phyloP scores from a whole-genome alignment of 106 monocot genomes.

The Phalaenopsis aphrodite region DNA sequence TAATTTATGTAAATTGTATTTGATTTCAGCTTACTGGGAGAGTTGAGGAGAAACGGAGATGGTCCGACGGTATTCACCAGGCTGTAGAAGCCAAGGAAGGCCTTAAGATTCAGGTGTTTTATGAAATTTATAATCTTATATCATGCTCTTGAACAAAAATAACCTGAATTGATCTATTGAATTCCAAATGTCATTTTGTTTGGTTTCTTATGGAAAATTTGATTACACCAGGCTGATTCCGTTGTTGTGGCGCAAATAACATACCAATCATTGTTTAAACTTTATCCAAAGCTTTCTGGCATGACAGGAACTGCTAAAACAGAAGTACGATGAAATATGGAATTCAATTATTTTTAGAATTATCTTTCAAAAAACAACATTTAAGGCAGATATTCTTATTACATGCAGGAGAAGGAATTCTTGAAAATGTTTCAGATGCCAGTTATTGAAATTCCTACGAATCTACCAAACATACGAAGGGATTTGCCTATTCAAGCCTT shows the following conservation, averaged over 20 bases:
- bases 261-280: slow-evolving; percentile 95
- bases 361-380: not conserved
- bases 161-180: not conserved
- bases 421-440: slow-evolving; percentile 99
- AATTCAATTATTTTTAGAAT: slow-evolving; percentile 1
- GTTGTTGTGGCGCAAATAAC: slow-evolving; percentile 98
- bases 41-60: slow-evolving; percentile 96
- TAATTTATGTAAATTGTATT: not conserved
- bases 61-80: slow-evolving; percentile 99
- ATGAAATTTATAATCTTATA: not conserved
- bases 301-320: slow-evolving; percentile 99
- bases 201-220: not conserved
- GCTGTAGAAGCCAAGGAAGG: slow-evolving; percentile 99
- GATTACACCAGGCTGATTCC: slow-evolving; percentile 73
- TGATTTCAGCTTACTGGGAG: slow-evolving; percentile 86
- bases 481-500: slow-evolving; percentile 99
- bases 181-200: not conserved
- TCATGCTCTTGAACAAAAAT: not conserved
- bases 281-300: slow-evolving; percentile 98
- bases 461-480: slow-evolving; percentile 80
- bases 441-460: slow-evolving; percentile 95
- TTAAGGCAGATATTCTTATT: slow-evolving; percentile 3
- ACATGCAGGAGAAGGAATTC: slow-evolving; percentile 90
- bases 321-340: slow-evolving; percentile 42
- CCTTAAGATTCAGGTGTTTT: slow-evolving; percentile 73